These are phyloP conservation scores for Lyophyllum semitale DNA, from an alignment of 768 basidiomycete species.

Conservation along the genomic window DNA sequence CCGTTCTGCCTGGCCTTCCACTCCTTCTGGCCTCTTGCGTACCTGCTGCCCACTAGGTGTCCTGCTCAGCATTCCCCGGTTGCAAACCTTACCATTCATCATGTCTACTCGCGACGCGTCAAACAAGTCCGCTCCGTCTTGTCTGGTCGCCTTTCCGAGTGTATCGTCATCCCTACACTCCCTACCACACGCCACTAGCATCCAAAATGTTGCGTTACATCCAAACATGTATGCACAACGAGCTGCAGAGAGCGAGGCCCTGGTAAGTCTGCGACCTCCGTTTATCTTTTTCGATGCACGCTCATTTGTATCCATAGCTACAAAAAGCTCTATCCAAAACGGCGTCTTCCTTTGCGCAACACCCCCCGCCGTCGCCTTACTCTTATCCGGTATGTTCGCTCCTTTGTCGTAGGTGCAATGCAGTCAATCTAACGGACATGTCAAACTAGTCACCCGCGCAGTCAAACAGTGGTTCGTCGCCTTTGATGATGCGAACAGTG, in stretches of 20 bases:
- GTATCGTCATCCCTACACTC: conserved; percentile 68
- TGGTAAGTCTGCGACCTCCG: conserved; percentile 43
- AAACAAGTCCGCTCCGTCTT: conserved; percentile 38
- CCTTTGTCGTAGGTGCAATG: not conserved
- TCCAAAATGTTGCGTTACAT: conserved; percentile 67
- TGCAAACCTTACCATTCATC: conserved; percentile 15
- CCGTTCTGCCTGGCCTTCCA: conserved; percentile 15
- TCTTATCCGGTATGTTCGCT: conserved; percentile 40
- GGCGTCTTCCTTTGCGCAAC: conserved; percentile 37
- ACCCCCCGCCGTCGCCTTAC: conserved; percentile 29
- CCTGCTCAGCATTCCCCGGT: conserved; percentile 3
- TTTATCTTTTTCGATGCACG: conserved; percentile 2
- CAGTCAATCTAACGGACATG: conserved; percentile 11
- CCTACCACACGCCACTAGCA: conserved; percentile 71
- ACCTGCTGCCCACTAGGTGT: conserved; percentile 15
- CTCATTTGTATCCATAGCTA: conserved; percentile 38
- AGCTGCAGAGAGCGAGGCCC: conserved; percentile 73
- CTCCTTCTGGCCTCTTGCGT: conserved; percentile 16
- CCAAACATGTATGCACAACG: conserved; percentile 69
- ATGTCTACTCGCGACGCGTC: conserved; percentile 39
- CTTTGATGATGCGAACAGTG: conserved; percentile 61
- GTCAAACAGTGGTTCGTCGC: conserved; percentile 42
- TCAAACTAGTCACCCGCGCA: conserved; percentile 33
- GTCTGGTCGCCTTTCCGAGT: conserved; percentile 73
- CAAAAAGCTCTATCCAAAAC: conserved; percentile 66